A percentile compares a stretch with the other conserved stretches of the same genome.
These are phyloP conservation scores for Coniochaeta hoffmannii DNA, from an alignment of 2,329 filamentous ascomycete species.

Conservation along the genomic window DNA sequence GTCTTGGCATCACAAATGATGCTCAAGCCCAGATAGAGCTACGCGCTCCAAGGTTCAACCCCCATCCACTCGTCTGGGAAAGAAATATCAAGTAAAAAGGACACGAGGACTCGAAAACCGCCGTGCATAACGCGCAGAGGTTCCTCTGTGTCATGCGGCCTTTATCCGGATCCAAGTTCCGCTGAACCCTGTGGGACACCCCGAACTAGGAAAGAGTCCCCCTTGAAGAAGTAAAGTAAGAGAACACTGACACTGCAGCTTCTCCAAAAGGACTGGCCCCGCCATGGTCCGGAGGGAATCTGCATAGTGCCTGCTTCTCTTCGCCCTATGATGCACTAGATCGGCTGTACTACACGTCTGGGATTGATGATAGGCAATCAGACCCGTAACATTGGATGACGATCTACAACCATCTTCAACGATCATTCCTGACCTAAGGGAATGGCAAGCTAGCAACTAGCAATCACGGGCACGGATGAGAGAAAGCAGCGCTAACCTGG, in stretches of 20 bases:
- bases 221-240: neutral
- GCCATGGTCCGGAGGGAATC: neutral
- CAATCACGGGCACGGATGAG: neutral
- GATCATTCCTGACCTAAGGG: neutral
- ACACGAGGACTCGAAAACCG: neutral
- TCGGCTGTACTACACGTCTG: neutral
- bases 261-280: neutral
- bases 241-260: neutral
- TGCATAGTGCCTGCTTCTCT: neutral
- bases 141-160: neutral
- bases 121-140: neutral
- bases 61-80: neutral
- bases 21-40: neutral
- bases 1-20: neutral
- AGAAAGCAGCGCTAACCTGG: neutral
- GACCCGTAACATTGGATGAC: neutral
- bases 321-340: neutral
- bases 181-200: neutral
- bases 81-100: neutral
- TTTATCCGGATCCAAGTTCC: neutral
- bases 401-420: too few relatives aligned
- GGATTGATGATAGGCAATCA: neutral
- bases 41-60: neutral
- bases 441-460: neutral
- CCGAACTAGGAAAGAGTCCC: neutral